Evolutionary conservation across 345 rosid genomes (phyloP), one percentile per base, ranked within the genome.

Genomic region (Gossypium raimondii): DNA sequence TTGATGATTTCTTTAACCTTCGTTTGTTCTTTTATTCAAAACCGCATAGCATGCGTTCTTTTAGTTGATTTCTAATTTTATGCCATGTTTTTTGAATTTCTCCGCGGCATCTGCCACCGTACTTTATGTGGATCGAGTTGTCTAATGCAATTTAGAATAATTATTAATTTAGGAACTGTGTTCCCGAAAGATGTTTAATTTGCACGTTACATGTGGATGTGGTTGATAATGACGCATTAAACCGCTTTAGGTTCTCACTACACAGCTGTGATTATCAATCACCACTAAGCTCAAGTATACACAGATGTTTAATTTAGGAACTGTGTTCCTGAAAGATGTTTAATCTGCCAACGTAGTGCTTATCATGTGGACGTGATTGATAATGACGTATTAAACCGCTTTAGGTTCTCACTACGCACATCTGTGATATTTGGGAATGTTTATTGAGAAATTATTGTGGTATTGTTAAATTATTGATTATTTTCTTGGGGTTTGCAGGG

Each of bases 401-500:
- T 58, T 58, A 22, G 62, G 34, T 58, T 58, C 34, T 58, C 24
- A n/a, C 59, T 55, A 8, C 59, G 0, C 22, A 9, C 50, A 34
- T 1, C 56, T 13, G 18, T 52, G 18, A 16, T 52, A 4, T 52
- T 8, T 52, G 56, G 58, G 9, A 53, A 9, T 53, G 58, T 18
- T 18, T 0, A 55, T 18, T 55, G 24, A n/a, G 16, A 22, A 22
- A 58, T 11, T 24, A 58, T 58, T 4, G 2, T 24, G 29, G 62
- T 22, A 6, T 22, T 24, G 29, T 57, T 57, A 22, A 53, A 70
- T 45, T 45, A 18, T 20, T 17, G 53, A 13, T 47, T 38, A 13
- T n/a, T 56, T 47, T 38, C 17, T n/a, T 56, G 67, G 63, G 57
- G 20, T 81, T 17, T 44, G 75, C 84, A 94, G 97, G 93, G 97